Percentiles rank a stretch among this genome's conserved stretches.
phyloP scores from a whole-genome alignment of 2,329 filamentous ascomycete species.

The Trichoderma sp. region DNA sequence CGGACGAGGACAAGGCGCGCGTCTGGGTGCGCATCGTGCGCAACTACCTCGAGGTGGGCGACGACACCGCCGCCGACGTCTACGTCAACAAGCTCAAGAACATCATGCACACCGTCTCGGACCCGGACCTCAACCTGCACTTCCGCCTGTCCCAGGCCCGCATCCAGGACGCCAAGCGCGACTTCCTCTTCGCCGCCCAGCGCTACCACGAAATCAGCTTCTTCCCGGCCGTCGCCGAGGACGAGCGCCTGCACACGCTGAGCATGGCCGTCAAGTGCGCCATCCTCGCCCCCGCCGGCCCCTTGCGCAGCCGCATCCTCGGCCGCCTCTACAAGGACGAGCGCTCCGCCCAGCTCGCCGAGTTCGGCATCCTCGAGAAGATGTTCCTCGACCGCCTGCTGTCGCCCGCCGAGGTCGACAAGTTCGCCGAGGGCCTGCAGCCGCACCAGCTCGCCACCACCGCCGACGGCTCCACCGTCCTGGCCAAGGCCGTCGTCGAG shows the following conservation, averaged over 20 bases:
- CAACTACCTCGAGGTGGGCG: slow-evolving; percentile 91
- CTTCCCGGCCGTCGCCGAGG: slow-evolving; percentile 75
- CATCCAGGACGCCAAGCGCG: slow-evolving; percentile 86
- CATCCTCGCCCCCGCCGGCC: slow-evolving; percentile 88
- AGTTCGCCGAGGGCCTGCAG: slow-evolving; percentile 77
- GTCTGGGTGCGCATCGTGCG: slow-evolving; percentile 94
- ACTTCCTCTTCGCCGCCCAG: slow-evolving; percentile 84
- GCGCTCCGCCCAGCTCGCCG: slow-evolving; percentile 70
- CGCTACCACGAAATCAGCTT: slow-evolving; percentile 88
- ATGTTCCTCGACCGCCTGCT: slow-evolving; percentile 93
- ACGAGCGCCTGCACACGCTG: slow-evolving; percentile 82
- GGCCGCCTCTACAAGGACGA: slow-evolving; percentile 93
- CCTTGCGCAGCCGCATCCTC: slow-evolving; percentile 76
- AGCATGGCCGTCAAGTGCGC: slow-evolving; percentile 88
- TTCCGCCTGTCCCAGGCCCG: slow-evolving; percentile 91
- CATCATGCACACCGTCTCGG: slow-evolving; percentile 75
- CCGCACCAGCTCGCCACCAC: slow-evolving; percentile 91
- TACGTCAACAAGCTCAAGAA: slow-evolving; percentile 97
- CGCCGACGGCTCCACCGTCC: slow-evolving; percentile 86
- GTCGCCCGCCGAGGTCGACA: slow-evolving; percentile 76
- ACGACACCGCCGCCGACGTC: slow-evolving; percentile 79
- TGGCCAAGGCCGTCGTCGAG: slow-evolving; percentile 91
- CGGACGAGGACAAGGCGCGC: slow-evolving; percentile 77
- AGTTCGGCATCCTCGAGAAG: slow-evolving; percentile 91
- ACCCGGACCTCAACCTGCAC: slow-evolving; percentile 75